These are phyloP conservation scores for Annona cherimola DNA, from an alignment of 164 flowering plant genomes.

Conservation along the genomic window DNA sequence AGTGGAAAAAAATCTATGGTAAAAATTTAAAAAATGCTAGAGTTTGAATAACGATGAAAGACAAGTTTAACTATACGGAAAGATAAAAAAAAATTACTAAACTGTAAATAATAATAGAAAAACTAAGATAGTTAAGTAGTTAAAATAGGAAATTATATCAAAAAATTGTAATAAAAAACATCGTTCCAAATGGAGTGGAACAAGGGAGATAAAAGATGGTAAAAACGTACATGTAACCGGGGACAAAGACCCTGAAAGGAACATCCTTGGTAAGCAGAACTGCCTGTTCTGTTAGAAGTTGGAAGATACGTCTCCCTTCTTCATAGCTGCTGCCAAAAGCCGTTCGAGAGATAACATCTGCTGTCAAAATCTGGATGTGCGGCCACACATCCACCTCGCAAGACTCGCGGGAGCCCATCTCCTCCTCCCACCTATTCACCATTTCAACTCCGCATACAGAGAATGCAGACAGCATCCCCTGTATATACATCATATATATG, in stretches of 20 bases:
- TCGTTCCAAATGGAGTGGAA: too few species aligned
- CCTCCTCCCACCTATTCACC: constrained; percentile 17
- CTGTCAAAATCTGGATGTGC: constrained; percentile 13
- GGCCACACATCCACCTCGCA: constrained; percentile 21
- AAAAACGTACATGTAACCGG: constrained; percentile 12
- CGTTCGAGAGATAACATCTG: constrained; percentile 18
- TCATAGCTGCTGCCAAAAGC: constrained; percentile 20
- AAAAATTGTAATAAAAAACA: too few species aligned
- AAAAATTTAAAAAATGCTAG: too few species aligned
- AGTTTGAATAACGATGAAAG: too few species aligned
- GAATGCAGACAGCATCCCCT: constrained; percentile 22
- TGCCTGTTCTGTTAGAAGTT: constrained; percentile 18
- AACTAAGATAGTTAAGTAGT: too few species aligned
- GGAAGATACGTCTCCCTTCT: constrained; percentile 20
- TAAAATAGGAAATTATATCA: too few species aligned
- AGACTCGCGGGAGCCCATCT: neutral
- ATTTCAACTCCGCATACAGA: constrained; percentile 9
- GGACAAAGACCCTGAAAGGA: neutral
- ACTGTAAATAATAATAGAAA: too few species aligned
- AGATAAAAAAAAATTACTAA: too few species aligned
- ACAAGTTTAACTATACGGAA: too few species aligned
- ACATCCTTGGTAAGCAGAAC: neutral
- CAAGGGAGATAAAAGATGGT: neutral
- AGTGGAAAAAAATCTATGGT: too few species aligned
- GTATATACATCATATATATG: neutral